Evolutionary conservation across 2,329 filamentous ascomycete species (phyloP).

Genomic region (Monilinia aucupariae): DNA sequence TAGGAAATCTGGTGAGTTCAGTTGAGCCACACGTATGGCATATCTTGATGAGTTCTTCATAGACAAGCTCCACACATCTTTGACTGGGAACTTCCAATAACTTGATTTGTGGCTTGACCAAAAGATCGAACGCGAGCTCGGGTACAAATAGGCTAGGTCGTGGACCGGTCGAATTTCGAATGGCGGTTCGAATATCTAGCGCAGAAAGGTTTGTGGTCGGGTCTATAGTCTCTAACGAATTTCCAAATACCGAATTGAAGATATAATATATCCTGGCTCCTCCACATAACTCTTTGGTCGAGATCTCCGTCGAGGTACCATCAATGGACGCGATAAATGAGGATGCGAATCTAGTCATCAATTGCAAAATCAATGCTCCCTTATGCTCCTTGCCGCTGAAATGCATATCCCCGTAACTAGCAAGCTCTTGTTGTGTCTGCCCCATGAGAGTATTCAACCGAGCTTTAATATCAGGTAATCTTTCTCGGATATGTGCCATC

Average conservation of each 20-base stretch:
- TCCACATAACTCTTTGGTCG: constrained; percentile 65
- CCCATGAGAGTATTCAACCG: constrained; percentile 97
- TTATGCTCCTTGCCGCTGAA: constrained; percentile 97
- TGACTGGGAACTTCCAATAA: constrained; percentile 91
- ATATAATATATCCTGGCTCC: constrained; percentile 36
- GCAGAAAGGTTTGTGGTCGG: constrained; percentile 93
- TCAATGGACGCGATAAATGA: constrained; percentile 99
- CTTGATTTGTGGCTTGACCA: constrained; percentile 98
- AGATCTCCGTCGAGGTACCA: constrained; percentile 96
- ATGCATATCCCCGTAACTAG: constrained; percentile 95
- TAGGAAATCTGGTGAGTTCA: constrained; percentile 84
- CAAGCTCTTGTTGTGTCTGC: constrained; percentile 97
- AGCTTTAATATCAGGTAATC: constrained; percentile 95
- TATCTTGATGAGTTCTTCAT: constrained; percentile 98
- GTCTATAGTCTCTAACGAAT: constrained; percentile 91
- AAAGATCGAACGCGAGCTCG: constrained; percentile 92
- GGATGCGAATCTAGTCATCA: constrained; percentile 97
- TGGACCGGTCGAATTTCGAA: constrained; percentile 94
- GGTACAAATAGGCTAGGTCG: constrained; percentile 94
- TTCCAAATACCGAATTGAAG: constrained; percentile 61
- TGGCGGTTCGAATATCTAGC: constrained; percentile 91
- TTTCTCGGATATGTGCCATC: constrained; percentile 93
- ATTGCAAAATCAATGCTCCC: constrained; percentile 87
- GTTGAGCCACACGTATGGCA: constrained; percentile 97
- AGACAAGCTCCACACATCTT: constrained; percentile 94